Evolutionary conservation across 2,329 filamentous ascomycete species (phyloP).

Genomic region (Penicillium brasilianum): DNA sequence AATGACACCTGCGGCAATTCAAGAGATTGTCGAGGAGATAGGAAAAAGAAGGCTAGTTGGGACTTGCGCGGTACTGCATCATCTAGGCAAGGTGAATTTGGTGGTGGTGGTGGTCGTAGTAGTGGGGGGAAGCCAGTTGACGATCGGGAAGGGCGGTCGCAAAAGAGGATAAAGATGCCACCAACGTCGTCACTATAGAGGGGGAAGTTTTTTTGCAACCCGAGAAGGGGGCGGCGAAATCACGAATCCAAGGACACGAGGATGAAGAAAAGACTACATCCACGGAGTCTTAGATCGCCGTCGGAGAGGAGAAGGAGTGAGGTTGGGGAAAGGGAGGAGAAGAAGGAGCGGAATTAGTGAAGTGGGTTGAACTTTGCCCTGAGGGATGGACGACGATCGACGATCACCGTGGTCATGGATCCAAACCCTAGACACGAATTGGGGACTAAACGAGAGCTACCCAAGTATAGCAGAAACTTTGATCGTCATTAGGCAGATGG

Average conservation of each 20-base stretch:
- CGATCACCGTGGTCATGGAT: neutral
- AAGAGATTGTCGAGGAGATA: slow-evolving; percentile 16
- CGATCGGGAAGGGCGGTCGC: slow-evolving; percentile 16
- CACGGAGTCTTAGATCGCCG: slow-evolving; percentile 6
- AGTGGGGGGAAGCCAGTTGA: slow-evolving; percentile 18
- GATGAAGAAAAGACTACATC: slow-evolving; percentile 1
- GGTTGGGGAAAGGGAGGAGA: neutral
- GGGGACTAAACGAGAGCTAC: neutral
- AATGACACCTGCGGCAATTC: slow-evolving; percentile 25
- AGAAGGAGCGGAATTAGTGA: neutral
- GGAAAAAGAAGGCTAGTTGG: slow-evolving; percentile 27
- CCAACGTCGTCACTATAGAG: neutral
- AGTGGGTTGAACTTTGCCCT: slow-evolving; percentile 5
- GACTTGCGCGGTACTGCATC: slow-evolving; percentile 32
- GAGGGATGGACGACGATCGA: slow-evolving; percentile 5
- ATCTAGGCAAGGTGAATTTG: slow-evolving; percentile 23
- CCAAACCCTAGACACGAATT: neutral
- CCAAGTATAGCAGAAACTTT: neutral
- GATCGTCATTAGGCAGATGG: neutral
- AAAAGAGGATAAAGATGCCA: slow-evolving; percentile 9
- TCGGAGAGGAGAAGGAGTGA: neutral
- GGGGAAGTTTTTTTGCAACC: neutral
- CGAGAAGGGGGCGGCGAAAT: neutral
- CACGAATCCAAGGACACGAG: neutral
- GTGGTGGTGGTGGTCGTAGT: slow-evolving; percentile 11